Percentiles rank a stretch among this genome's conserved stretches.
Conservation (phyloP, 2,329 filamentous ascomycete species). For the Cryphonectria japonica region DNA sequence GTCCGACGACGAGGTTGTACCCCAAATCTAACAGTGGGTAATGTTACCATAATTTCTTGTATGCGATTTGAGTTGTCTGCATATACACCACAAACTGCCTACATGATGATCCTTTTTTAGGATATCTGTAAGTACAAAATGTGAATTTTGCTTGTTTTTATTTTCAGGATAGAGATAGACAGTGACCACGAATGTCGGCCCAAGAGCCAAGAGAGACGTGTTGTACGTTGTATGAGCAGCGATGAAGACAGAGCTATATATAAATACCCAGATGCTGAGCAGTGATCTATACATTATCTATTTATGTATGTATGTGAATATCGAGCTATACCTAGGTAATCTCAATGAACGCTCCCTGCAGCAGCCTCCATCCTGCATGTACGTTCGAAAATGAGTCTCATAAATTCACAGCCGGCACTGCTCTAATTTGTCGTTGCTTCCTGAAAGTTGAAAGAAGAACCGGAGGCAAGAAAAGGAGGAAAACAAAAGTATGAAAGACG, state of each 20-base stretch:
- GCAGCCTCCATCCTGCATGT: neutral
- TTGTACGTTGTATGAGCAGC: neutral
- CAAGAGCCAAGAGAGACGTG: neutral
- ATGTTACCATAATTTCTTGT: neutral
- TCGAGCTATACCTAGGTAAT: neutral
- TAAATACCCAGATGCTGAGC: neutral
- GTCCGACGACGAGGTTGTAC: conserved; percentile 33
- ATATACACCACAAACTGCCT: neutral
- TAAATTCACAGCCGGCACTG: neutral
- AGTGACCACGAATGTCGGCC: neutral
- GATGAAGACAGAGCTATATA: neutral
- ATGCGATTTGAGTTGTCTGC: neutral
- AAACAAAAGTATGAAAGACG: neutral
- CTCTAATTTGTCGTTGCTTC: neutral
- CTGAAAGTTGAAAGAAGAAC: neutral
- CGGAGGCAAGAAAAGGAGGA: neutral
- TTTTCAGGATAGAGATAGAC: neutral
- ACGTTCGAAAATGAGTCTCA: neutral
- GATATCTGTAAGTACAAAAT: too few relatives aligned
- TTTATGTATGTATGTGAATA: neutral
- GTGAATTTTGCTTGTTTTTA: neutral
- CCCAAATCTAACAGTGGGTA: conserved; percentile 27
- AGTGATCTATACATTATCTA: neutral
- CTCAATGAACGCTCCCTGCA: neutral
- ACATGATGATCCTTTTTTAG: neutral